These are phyloP conservation scores for Solanum clarkiae DNA, from an alignment of 257 asterid species.

Conservation along the genomic window DNA sequence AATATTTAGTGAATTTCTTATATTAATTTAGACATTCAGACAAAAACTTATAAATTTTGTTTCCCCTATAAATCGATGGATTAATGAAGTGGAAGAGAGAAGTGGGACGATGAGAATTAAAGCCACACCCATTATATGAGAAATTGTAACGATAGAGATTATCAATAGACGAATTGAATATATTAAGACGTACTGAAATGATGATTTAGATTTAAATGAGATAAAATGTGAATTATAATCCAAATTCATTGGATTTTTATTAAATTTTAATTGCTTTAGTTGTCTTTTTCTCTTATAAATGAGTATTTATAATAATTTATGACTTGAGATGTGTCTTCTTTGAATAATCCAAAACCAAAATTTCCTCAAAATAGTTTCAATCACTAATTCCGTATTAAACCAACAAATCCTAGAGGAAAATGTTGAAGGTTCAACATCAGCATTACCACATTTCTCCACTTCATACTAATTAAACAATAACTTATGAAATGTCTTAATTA, in stretches of 20 bases:
- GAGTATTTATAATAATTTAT: not conserved
- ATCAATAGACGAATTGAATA: too few species aligned
- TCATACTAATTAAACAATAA: not conserved
- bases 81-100: not conserved
- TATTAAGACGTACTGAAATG: too few species aligned
- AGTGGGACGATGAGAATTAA: not conserved
- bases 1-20: not conserved
- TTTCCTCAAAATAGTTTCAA: not conserved
- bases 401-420: not conserved
- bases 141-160: too few species aligned
- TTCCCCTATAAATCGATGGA: not conserved
- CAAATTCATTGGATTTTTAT: too few species aligned
- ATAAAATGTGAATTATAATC: too few species aligned
- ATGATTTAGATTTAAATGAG: too few species aligned
- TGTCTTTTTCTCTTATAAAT: not conserved
- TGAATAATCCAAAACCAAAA: not conserved
- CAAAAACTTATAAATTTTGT: not conserved
- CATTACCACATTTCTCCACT: not conserved
- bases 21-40: not conserved
- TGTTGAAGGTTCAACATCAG: not conserved
- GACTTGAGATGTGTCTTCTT: not conserved
- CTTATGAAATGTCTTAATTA: not conserved
- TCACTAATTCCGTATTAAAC: not conserved
- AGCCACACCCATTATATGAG: not conserved
- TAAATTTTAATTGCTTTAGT: too few species aligned